Evolutionary conservation across 2,329 filamentous ascomycete genomes (phyloP).

Genomic region (Apiospora pterosperma): DNA sequence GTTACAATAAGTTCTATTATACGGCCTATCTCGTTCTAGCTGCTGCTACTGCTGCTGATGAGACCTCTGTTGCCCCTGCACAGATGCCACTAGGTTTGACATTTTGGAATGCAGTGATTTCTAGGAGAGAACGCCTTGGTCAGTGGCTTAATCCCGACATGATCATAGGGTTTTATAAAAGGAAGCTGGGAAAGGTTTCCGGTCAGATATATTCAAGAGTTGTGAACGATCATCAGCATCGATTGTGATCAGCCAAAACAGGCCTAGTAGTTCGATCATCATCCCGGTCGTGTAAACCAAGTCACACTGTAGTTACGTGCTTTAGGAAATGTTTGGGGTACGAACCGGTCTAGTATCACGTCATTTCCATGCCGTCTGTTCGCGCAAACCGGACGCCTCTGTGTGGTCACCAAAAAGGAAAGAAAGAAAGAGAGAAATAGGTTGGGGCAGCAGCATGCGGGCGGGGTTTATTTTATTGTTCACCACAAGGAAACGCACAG

Average conservation of each 20-base stretch:
- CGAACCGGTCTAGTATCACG: not conserved
- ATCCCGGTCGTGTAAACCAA: not conserved
- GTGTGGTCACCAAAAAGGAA: too few relatives aligned
- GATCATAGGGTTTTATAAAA: not conserved
- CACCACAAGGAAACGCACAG: not conserved
- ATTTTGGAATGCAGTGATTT: too few relatives aligned
- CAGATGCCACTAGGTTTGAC: not conserved
- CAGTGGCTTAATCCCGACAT: not conserved
- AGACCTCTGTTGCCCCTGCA: not conserved
- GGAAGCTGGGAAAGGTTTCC: not conserved
- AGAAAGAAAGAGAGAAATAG: not conserved
- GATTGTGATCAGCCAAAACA: not conserved
- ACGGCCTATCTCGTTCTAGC: too few relatives aligned
- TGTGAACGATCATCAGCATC: not conserved
- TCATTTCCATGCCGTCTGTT: not conserved
- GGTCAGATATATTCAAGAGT: slow-evolving; percentile 1
- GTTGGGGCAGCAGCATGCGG: not conserved
- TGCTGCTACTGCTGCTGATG: not conserved
- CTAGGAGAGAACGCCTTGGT: not conserved
- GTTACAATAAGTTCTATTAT: too few relatives aligned
- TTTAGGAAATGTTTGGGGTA: not conserved
- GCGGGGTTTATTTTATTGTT: not conserved
- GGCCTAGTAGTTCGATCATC: not conserved
- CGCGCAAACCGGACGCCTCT: too few relatives aligned
- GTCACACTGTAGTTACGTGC: not conserved